Evolutionary conservation across 2,329 filamentous ascomycete genomes (phyloP).

Genomic region (Trichoderma guizhouense): DNA sequence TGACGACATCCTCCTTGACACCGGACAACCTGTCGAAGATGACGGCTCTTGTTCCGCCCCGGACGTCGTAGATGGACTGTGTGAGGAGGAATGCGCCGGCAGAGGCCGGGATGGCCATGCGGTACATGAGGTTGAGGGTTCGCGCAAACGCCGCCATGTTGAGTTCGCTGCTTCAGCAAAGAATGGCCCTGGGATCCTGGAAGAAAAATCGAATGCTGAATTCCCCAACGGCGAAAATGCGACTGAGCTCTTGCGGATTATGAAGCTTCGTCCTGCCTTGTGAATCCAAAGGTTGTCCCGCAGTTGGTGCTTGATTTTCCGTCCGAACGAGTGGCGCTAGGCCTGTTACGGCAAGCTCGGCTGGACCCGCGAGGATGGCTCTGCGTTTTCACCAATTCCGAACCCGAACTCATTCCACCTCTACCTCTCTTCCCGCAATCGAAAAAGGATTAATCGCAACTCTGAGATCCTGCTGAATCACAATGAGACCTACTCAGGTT

Average conservation of each 20-base stretch:
- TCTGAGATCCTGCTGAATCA: slow-evolving; percentile 14
- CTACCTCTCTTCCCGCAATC: slow-evolving; percentile 7
- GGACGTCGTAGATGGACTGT: slow-evolving; percentile 92
- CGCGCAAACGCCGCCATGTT: slow-evolving; percentile 56
- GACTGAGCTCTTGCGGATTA: not conserved
- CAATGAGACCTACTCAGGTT: slow-evolving; percentile 42
- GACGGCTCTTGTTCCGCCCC: slow-evolving; percentile 88
- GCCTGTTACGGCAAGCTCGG: slow-evolving; percentile 35
- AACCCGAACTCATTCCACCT: slow-evolving; percentile 17
- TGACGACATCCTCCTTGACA: slow-evolving; percentile 88
- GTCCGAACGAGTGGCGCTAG: slow-evolving; percentile 28
- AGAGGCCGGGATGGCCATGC: slow-evolving; percentile 69
- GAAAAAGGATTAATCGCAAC: slow-evolving; percentile 18
- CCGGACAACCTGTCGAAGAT: slow-evolving; percentile 94
- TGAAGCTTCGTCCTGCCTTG: slow-evolving; percentile 5
- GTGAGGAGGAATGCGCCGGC: slow-evolving; percentile 65
- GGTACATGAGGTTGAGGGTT: slow-evolving; percentile 60
- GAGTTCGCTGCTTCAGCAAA: not conserved
- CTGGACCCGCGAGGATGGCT: slow-evolving; percentile 29
- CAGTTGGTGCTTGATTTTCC: slow-evolving; percentile 25
- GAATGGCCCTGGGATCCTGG: not conserved
- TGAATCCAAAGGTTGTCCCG: slow-evolving; percentile 3
- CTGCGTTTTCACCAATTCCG: slow-evolving; percentile 27
- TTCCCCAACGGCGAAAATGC: not conserved
- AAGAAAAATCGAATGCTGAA: not conserved